Conservation (phyloP, 202 grass and related monocot genomes). For the Panicum virgatum region DNA sequence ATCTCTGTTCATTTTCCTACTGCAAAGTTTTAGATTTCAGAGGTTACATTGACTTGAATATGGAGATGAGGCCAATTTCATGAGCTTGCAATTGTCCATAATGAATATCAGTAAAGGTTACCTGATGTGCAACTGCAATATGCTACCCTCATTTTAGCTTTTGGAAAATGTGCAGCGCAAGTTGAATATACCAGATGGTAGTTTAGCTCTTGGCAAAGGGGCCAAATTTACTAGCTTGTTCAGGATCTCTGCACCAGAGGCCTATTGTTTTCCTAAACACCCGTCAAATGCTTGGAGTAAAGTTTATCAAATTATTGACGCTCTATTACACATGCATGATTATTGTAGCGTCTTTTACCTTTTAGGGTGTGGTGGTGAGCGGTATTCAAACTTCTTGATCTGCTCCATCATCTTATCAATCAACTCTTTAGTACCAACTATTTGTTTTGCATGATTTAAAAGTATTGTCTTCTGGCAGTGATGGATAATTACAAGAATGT, state of each 20-base stretch:
- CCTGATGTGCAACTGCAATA: background rate
- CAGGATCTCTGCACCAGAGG: background rate
- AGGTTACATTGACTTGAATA: background rate
- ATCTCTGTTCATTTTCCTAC: background rate
- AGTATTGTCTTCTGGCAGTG: conserved; percentile 47
- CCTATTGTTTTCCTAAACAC: background rate
- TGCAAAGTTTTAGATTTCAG: background rate
- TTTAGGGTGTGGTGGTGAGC: background rate
- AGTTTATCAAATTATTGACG: background rate
- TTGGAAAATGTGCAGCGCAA: background rate
- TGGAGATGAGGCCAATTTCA: background rate
- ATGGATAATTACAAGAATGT: conserved; percentile 82
- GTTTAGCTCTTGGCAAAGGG: background rate
- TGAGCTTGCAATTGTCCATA: background rate
- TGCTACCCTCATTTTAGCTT: background rate
- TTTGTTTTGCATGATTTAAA: conserved; percentile 12
- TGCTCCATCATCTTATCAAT: background rate
- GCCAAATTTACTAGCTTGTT: background rate
- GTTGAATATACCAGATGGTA: background rate
- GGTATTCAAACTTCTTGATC: background rate
- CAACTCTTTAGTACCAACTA: background rate
- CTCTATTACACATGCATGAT: background rate
- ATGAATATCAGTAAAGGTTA: background rate
- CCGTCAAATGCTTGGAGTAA: background rate
- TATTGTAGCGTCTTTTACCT: background rate